phyloP scores from a whole-genome alignment of 345 rosid genomes.

The Lepidium africanum region DNA sequence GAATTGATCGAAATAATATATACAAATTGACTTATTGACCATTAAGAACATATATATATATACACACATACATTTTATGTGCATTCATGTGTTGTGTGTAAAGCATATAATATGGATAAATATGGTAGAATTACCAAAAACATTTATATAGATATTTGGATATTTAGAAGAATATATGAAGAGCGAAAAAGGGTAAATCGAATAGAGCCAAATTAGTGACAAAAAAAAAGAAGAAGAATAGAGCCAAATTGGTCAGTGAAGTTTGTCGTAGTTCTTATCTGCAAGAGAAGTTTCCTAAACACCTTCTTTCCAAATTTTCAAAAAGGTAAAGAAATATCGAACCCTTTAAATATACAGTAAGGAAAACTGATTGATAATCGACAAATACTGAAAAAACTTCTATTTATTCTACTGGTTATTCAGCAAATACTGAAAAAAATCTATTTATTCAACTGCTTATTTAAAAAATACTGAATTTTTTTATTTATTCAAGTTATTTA shows the following conservation, averaged over 20 bases:
- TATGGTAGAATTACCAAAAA: no score
- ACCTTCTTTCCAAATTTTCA: background rate
- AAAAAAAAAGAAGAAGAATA: background rate
- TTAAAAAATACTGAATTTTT: no score
- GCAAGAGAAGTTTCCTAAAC: background rate
- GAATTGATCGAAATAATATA: no score
- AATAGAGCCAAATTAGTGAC: slow-evolving; percentile 9
- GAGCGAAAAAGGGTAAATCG: background rate
- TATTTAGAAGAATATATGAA: background rate
- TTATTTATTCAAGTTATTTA: no score
- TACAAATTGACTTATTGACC: no score
- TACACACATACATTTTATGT: no score
- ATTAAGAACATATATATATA: no score
- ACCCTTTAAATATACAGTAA: background rate
- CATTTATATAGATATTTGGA: no score
- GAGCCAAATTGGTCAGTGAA: slow-evolving; percentile 11
- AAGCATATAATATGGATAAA: no score
- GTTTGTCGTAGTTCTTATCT: background rate
- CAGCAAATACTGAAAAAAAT: background rate
- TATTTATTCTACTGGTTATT: background rate
- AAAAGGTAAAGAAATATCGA: background rate
- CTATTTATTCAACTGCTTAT: no score
- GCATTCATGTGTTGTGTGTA: no score
- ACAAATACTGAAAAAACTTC: background rate
- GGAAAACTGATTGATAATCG: background rate